A percentile compares a stretch with the other conserved stretches of the same genome.
phyloP scores from a whole-genome alignment of 768 basidiomycete species.

The Omphalotus guepiniiformis region DNA sequence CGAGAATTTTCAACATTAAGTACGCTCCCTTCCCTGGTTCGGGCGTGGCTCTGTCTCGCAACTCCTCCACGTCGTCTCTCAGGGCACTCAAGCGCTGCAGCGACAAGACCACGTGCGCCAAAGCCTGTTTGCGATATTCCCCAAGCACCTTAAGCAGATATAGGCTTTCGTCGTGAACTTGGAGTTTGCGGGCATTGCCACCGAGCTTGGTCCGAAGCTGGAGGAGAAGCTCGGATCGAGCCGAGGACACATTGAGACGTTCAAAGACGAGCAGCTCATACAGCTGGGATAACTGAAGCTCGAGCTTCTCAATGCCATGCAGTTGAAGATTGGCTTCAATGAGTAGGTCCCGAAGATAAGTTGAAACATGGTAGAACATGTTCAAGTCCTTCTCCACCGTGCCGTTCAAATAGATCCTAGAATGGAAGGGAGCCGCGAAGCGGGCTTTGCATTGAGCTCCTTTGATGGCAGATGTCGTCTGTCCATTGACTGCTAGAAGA shows the following conservation, averaged over 20 bases:
- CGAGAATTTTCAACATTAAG: too few species aligned
- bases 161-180: constrained; percentile 46
- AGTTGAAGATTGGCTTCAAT: constrained; percentile 59
- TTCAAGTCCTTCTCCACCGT: constrained; percentile 61
- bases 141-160: constrained; percentile 50
- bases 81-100: too few species aligned
- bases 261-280: constrained; percentile 61
- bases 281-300: constrained; percentile 51
- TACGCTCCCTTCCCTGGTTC: too few species aligned
- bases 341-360: constrained; percentile 49
- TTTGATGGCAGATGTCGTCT: constrained; percentile 56
- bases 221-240: constrained; percentile 51
- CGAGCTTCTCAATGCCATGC: constrained; percentile 55
- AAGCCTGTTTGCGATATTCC: constrained; percentile 55
- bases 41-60: too few species aligned
- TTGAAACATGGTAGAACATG: constrained; percentile 50
- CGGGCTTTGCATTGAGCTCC: constrained; percentile 32
- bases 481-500: constrained; percentile 70
- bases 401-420: constrained; percentile 45
- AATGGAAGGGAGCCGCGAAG: constrained; percentile 20
- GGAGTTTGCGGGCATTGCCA: constrained; percentile 48
- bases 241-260: constrained; percentile 37
- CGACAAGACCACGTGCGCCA: constrained; percentile 59
- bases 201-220: constrained; percentile 69
- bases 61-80: too few species aligned